Evolutionary conservation across 768 basidiomycete species (phyloP), one percentile per base, ranked within the genome.

Genomic region (Kwoniella europaea): DNA sequence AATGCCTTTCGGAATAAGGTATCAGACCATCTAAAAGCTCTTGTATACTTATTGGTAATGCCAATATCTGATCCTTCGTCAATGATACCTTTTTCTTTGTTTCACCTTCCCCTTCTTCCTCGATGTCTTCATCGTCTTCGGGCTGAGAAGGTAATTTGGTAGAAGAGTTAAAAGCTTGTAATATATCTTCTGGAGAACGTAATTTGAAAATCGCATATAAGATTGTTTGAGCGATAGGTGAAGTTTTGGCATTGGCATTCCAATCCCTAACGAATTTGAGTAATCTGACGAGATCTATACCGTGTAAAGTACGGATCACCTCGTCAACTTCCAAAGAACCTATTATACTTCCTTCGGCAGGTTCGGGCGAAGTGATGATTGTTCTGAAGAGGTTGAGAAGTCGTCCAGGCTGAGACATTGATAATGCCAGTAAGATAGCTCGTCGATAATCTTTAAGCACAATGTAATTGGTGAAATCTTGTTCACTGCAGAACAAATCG

Each of bases 1-100:
- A 88, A 85, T 99, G 97, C 63, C 97, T 88, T 81, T 96, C 93
- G 10, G 95, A 95, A 81, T 98, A 99, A 12, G 97, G 94, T 62
- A 98, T 88, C 65, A 98, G 85, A 4, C 89, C 91, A 57, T 94
- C 92, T 12, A 98, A 84, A 65, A 96, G 83, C 63, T 97, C 77
- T 41, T 71, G 65, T 43, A 69, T 56, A 27, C 44, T 56, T 18
- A 73, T 73, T 1, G 68, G 65, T 15, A 63, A 50, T 46, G 63
- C 58, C 10, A 63, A 50, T 43, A 60, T 63, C 35, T 70, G 22
- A 42, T 52, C 56, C 53, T 65, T 64, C 2, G 67, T 68, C 9
- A 35, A 57, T 63, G 59, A 57, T 42, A 65, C 69, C 54, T 73
- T 75, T 53, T 69, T 60, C 24, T 68, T 73, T 16, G 75, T 65